Base-by-base conservation (phyloP, 1,284 basidiomycete genomes). In the Exobasidium rhododendri region DNA sequence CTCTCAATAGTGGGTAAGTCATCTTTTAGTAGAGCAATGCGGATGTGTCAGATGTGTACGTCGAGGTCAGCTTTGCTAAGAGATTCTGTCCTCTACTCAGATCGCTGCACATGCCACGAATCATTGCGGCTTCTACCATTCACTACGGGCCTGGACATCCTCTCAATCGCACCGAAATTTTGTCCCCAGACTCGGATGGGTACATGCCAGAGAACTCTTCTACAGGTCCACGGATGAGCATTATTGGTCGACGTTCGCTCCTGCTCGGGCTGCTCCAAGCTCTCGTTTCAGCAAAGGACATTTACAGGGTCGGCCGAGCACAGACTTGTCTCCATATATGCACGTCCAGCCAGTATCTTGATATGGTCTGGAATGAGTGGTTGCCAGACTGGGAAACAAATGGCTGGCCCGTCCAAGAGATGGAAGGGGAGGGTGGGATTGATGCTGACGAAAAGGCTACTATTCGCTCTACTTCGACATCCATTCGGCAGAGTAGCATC, bases 1-100 rank as follows among this genome's bases (percentile, higher is more conserved):
- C 47, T 31, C 22, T 50, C 47, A 50, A 50, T 50, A 31, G 22
- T 50, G 47, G 47, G 47, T 50, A 20, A 50, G 47, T 50, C 20
- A 7, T 10, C 7, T 24, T 20, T 7, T 7, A 26, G 10, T 20
- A 31, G 20, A 20, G 20, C 47, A 7, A 10, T 50, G 10, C 7
- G 22, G 14, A 50, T 10, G 22, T 7, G 14, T 7, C 24, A 31
- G 22, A 50, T 44, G n/a, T n/a, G 35, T 40, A 40, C 17, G 35
- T 10, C 7, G 35, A 40, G 35, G 17, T 40, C 10, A 40, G 10
- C 20, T 7, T 7, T 20, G 47, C 20, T 20, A 20, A 50, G 24
- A 26, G 47, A 10, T 26, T 50, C 47, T 31, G 7, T 7, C 22
- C 35, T 40, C 35, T 10, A 40, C 7, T 40, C 35, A 50, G 47